Evolutionary conservation across 306 rosid species (phyloP).

Genomic region (Quercus variabilis): DNA sequence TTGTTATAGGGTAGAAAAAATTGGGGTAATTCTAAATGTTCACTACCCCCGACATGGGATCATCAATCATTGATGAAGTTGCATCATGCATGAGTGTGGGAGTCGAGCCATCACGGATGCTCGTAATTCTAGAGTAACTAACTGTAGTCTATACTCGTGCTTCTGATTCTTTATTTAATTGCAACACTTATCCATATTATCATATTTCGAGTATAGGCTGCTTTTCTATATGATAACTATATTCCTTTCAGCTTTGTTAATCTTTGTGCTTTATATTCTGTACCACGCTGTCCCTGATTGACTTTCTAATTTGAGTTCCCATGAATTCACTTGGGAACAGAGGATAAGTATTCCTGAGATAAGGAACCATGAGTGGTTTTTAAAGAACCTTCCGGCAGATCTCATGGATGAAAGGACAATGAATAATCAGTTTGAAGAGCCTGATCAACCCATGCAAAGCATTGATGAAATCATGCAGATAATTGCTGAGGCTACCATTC

Average conservation of each 20-base stretch:
- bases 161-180: too few relatives aligned
- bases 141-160: too few relatives aligned
- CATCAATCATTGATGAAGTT: too few relatives aligned
- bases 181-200: too few relatives aligned
- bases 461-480: constrained; percentile 87
- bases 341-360: constrained; percentile 89
- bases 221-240: neutral
- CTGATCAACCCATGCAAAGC: constrained; percentile 89
- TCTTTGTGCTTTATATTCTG: neutral
- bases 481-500: constrained; percentile 75
- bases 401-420: constrained; percentile 54
- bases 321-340: constrained; percentile 37
- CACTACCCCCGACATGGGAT: too few relatives aligned
- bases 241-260: neutral
- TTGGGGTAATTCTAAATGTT: too few relatives aligned
- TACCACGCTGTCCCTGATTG: constrained; percentile 7
- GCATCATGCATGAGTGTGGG: too few relatives aligned
- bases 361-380: constrained; percentile 87
- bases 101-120: too few relatives aligned
- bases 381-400: constrained; percentile 85
- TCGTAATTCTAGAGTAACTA: too few relatives aligned
- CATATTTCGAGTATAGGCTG: neutral
- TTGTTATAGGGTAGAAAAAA: too few relatives aligned
- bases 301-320: constrained; percentile 16
- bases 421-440: constrained; percentile 64